Base-by-base conservation (phyloP, 2,329 filamentous ascomycete genomes). In the Pseudogymnoascus sp. region DNA sequence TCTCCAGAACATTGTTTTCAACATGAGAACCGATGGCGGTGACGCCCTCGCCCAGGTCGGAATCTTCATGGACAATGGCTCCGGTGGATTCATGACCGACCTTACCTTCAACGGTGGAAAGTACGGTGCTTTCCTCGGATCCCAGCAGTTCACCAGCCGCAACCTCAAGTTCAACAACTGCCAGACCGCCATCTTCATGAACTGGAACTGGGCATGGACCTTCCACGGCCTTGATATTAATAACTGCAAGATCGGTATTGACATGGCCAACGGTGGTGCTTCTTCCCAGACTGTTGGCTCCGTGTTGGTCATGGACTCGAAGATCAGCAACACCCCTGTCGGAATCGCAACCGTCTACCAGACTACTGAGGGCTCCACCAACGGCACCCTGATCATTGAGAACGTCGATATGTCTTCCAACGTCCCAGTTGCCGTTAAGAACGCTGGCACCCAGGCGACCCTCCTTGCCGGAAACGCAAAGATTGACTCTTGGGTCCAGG, bases 151-250 rank as follows among this genome's bases (percentile, higher is more conserved):
- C 77, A 93, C 90, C 41, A 88, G 87, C 28, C 88, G 91, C 69
- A 95, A 96, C 77, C 73, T 95, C 74, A 89, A 83, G 37, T 96
- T 96, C 82, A 90, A 90, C 74, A 82, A 84, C 75, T 93, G 90
- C 79, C 83, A 90, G 73, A 96, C 90, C 1, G 92, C 90, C 67
- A 86, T 96, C 68, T 91, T 85, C 78, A 89, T 95, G 86, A 92
- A 92, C 80, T 96, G 92, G 92, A 90, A 93, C 79, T 96, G 92
- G 92, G 80, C 86, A 16, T 96, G 90, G 88, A 86, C 88, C 51
- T 85, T 95, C 77, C 91, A 93, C 74, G 89, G 85, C 37, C 70
- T 96, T 39, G 82, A 78, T 54, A 90, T 96, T 76, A 86, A 91
- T 75, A 85, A 88, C 73, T 90, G 88, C 73, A 78, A 80, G n/a